Evolutionary conservation across 495 filamentous ascomycete genomes (phyloP).

Genomic region (Aspergillus heteromorphus): DNA sequence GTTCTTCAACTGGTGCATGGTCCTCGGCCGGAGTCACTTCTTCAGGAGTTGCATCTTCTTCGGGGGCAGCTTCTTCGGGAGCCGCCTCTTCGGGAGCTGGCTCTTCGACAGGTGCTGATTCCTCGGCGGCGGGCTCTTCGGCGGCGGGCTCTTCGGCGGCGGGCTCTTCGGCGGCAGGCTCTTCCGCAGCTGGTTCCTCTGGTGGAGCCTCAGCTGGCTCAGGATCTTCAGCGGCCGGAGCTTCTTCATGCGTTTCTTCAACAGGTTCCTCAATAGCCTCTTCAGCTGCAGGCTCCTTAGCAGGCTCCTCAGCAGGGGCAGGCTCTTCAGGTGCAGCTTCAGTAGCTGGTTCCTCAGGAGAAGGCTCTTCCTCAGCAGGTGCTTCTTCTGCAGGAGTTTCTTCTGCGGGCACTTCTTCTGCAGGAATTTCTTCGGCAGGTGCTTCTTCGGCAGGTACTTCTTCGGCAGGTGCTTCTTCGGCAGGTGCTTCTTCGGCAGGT

Average conservation of each 20-base stretch:
- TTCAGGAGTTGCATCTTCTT: too few relatives aligned
- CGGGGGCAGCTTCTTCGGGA: not conserved
- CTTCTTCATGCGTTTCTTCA: conserved; percentile 13
- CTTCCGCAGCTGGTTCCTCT: conserved; percentile 3
- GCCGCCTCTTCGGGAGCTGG: not conserved
- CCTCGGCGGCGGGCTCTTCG: conserved; percentile 8
- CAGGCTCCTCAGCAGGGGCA: not conserved
- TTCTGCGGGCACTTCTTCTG: not conserved
- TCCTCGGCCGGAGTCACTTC: conserved; percentile 9
- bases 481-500: conserved; percentile 1
- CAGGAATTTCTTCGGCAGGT: not conserved
- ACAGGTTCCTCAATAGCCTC: conserved; percentile 1
- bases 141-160: not conserved
- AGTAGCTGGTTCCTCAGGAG: not conserved
- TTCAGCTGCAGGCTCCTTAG: not conserved
- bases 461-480: conserved; percentile 5
- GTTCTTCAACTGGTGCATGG: conserved; percentile 8
- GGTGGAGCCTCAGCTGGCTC: not conserved
- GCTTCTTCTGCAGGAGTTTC: not conserved
- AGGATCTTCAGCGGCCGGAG: not conserved
- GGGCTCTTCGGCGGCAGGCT: conserved; percentile 1
- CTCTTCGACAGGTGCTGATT: not conserved
- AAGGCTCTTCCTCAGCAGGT: not conserved
- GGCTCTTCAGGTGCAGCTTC: not conserved
- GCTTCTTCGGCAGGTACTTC: conserved; percentile 1